Conservation (phyloP, 805 yeast species). For the Pichia paraexigua region DNA sequence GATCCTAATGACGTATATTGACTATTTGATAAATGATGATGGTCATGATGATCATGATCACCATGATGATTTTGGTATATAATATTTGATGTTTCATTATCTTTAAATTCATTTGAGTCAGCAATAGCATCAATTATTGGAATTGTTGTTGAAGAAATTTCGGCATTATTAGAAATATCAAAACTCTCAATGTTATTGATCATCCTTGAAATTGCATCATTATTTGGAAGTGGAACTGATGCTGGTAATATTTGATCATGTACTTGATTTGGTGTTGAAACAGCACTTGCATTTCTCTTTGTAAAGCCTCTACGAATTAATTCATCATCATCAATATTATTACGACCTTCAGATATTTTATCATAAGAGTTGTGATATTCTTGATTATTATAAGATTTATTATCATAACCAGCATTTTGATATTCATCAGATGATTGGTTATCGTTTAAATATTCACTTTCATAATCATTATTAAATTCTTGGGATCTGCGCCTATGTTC, state of each 20-base stretch:
- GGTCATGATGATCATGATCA: neutral
- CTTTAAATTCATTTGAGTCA: neutral
- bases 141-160: neutral
- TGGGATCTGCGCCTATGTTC: neutral
- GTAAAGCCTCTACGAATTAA: constrained; percentile 12
- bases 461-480: neutral
- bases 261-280: constrained; percentile 13
- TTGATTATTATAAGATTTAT: neutral
- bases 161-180: neutral
- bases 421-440: neutral
- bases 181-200: constrained; percentile 1
- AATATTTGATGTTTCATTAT: neutral
- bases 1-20: neutral
- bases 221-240: neutral
- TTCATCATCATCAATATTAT: neutral
- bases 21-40: neutral
- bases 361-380: neutral
- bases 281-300: constrained; percentile 16
- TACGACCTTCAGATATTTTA: neutral
- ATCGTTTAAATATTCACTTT: neutral
- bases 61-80: neutral
- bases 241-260: neutral
- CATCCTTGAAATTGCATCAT: neutral
- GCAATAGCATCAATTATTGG: neutral
- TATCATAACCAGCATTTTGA: neutral